Evolutionary conservation across 2,329 filamentous ascomycete genomes (phyloP).

Genomic region (Tolypocladium tundrense): DNA sequence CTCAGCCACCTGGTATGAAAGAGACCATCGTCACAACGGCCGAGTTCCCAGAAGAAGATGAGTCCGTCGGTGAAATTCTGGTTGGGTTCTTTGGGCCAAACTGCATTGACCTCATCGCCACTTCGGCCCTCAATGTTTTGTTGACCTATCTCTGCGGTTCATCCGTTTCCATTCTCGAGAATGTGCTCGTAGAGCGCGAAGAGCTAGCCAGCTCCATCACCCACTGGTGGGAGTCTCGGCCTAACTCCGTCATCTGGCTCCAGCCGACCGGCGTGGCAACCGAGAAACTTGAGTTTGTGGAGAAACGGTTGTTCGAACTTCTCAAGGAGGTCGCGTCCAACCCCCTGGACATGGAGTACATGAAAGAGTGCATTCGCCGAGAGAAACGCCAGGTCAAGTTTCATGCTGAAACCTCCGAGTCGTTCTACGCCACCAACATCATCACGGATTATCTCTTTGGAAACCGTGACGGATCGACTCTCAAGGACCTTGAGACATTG

Average conservation of each 20-base stretch:
- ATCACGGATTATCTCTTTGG: conserved; percentile 93
- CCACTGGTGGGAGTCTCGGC: conserved; percentile 68
- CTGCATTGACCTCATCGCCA: conserved; percentile 57
- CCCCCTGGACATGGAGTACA: conserved; percentile 79
- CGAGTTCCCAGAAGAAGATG: conserved; percentile 93
- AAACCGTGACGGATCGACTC: conserved; percentile 67
- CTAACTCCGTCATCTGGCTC: conserved; percentile 76
- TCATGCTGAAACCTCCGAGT: conserved; percentile 68
- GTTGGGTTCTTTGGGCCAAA: conserved; percentile 81
- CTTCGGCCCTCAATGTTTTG: conserved; percentile 67
- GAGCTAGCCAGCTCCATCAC: conserved; percentile 80
- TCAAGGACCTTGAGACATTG: conserved; percentile 48
- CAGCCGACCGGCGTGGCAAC: conserved; percentile 80
- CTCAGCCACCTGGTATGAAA: conserved; percentile 61
- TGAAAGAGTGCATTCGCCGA: conserved; percentile 76
- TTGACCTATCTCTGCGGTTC: conserved; percentile 86
- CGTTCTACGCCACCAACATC: conserved; percentile 73
- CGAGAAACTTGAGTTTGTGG: conserved; percentile 71
- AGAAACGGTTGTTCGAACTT: conserved; percentile 75
- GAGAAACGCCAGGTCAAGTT: conserved; percentile 76
- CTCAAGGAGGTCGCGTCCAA: conserved; percentile 71
- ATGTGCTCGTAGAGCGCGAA: conserved; percentile 84
- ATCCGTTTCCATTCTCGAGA: conserved; percentile 85
- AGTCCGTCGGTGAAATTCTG: conserved; percentile 80
- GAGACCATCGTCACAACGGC: conserved; percentile 67